Base-by-base conservation (phyloP, 352 stramenopile species). In the Plasmopara viticola region DNA sequence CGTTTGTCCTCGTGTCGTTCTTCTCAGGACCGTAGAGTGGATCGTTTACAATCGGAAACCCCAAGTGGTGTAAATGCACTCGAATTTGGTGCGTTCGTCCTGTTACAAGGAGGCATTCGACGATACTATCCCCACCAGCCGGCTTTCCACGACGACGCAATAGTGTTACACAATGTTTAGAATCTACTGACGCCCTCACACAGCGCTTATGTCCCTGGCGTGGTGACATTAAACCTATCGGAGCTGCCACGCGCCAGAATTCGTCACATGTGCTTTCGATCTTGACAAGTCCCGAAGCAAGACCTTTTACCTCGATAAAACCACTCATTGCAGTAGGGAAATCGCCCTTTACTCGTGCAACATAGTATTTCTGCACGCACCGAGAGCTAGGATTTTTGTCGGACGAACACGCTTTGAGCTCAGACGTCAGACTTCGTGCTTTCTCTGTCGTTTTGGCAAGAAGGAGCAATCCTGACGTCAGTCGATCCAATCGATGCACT, bases 71-170 rank as follows among this genome's bases (percentile, higher is more conserved):
- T 17, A 98, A 72, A 59, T 98, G 95, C 1, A 98, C 69, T 28
- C 95, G 84, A 61, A 98, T 97, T 70, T 98, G 94, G 68, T 98
- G 95, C 5, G 91, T 98, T 8, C 95, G 61, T 6, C 95, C 95
- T 8, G 95, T 98, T 18, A 88, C 62, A 33, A 94, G 94, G 43
- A 86, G 72, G 52, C 84, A 95, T 46, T 97, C 70, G 8, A 98
- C 76, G 39, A 98, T 56, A 35, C 84, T 90, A 48, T 84, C 54
- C 5, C 53, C 48, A 5, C 33, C 17, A 12, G 60, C 56, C n/a
- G 53, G 43, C 33, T 57, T 28, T 44, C 46, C 58, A 20, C 56
- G 54, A 55, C 59, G 58, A 47, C 63, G 63, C 20, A 85, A 37
- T 12, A 85, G 55, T 29, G 72, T 82, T 44, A 72, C 55, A 31